Base-by-base conservation (phyloP, 1,284 basidiomycete genomes). In the Sphagnurus paluster region DNA sequence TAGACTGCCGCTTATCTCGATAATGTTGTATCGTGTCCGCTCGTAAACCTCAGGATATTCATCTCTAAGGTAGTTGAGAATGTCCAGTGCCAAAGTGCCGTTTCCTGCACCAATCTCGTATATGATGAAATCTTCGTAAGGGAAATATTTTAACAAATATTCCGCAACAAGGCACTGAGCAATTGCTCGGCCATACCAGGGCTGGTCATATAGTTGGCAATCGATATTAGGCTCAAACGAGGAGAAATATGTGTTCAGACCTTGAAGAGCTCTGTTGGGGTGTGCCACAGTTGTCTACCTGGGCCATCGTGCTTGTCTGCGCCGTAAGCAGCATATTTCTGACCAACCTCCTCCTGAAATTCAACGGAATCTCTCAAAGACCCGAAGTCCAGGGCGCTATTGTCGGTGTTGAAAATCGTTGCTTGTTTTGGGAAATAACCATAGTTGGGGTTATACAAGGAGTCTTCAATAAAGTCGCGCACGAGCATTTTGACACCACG, bases 71-170 rank as follows among this genome's bases (percentile, higher is more conserved):
- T 86, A 93, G 61, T 90, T 79, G 47, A 99, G 79, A 37, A 98
- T 82, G 61, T 98, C 90, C 61, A 80, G 68, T 33, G 97, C 96
- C 46, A 99, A 76, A 0, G 95, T 95, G 0, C 97, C 97, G 57
- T 98, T 98, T 21, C 97, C 97, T 1, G 95, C 97, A 24, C 97
- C 97, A 51, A 99, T 87, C 67, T 99, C 97, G 74, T 97, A 99
- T 45, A 99, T 85, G 51, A 91, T 80, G 53, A 99, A 82, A 64
- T 98, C 94, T 66, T 97, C 88, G 63, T 97, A 95, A 1, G 95
- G 95, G 64, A 93, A 98, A 62, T 95, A 89, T 64, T 94, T 93
- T 54, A 92, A 77, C 61, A 97, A 84, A 69, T 98, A 98, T 61
- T 96, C 90, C 0, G 87, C 85, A 17, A 93, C 82, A 17, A 98